Percentiles rank a stretch among this genome's conserved stretches.
Evolutionary conservation across 805 yeast species (phyloP).

Genomic region (Allodekkera sacchari): DNA sequence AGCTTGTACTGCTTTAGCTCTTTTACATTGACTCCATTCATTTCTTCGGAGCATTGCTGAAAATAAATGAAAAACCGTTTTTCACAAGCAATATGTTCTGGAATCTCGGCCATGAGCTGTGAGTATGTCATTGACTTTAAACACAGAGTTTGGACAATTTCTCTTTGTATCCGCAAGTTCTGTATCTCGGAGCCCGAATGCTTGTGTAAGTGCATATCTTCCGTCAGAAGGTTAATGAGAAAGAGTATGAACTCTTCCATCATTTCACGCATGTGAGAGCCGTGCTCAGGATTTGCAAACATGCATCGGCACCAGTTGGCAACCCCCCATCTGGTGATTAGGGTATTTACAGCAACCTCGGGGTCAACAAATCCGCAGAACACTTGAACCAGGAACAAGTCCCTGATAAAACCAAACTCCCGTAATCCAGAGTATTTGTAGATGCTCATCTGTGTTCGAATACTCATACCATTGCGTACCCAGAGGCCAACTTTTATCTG

Average conservation of each 20-base stretch:
- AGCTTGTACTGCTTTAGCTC: slow-evolving; percentile 59
- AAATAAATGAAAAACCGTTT: slow-evolving; percentile 59
- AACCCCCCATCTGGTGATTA: slow-evolving; percentile 66
- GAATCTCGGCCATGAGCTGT: slow-evolving; percentile 56
- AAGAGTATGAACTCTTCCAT: slow-evolving; percentile 73
- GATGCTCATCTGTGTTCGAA: slow-evolving; percentile 69
- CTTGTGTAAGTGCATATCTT: slow-evolving; percentile 51
- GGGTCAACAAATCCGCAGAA: slow-evolving; percentile 46
- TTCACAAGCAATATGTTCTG: slow-evolving; percentile 69
- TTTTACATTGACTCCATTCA: slow-evolving; percentile 36
- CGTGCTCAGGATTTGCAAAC: too few relatives aligned
- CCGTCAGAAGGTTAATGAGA: slow-evolving; percentile 60
- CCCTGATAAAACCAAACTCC: slow-evolving; percentile 77
- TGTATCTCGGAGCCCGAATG: slow-evolving; percentile 38
- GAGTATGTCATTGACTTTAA: slow-evolving; percentile 67
- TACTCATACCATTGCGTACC: slow-evolving; percentile 89
- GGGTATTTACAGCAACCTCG: slow-evolving; percentile 44
- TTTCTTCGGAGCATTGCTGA: slow-evolving; percentile 48
- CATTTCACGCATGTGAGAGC: slow-evolving; percentile 32
- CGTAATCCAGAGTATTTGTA: slow-evolving; percentile 73
- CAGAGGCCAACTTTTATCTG: slow-evolving; percentile 86
- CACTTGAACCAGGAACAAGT: slow-evolving; percentile 59
- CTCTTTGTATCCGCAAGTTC: slow-evolving; percentile 47
- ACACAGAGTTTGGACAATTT: slow-evolving; percentile 77
- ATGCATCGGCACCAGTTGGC: slow-evolving; percentile 41